Evolutionary conservation across 2,329 filamentous ascomycete species (phyloP).

Genomic region (Monosporascus sp.): DNA sequence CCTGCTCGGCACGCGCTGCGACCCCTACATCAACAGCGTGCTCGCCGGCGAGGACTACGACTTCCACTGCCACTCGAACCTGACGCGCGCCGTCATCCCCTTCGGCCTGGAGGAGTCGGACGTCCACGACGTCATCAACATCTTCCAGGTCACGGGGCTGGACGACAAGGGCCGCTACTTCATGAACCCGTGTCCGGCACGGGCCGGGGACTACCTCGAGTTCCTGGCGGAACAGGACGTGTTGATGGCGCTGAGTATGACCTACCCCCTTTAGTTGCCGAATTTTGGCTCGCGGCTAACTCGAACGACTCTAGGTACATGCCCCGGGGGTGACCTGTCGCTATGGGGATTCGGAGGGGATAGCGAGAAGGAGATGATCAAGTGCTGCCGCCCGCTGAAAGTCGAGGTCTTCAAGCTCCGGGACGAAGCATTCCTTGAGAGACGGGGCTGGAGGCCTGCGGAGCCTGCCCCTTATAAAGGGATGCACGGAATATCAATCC

Average conservation of each 20-base stretch:
- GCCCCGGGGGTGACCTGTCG: slow-evolving; percentile 75
- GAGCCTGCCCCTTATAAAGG: slow-evolving; percentile 57
- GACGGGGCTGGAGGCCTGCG: slow-evolving; percentile 56
- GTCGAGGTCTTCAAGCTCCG: slow-evolving; percentile 66
- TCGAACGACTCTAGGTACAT: slow-evolving; percentile 51
- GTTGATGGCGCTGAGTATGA: slow-evolving; percentile 51
- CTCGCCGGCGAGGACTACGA: slow-evolving; percentile 56
- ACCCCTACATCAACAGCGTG: slow-evolving; percentile 75
- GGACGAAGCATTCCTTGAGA: slow-evolving; percentile 44
- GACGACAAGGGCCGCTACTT: slow-evolving; percentile 69
- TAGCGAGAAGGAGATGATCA: slow-evolving; percentile 62
- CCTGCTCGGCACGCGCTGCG: slow-evolving; percentile 74
- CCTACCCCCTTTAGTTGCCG: neutral
- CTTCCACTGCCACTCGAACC: slow-evolving; percentile 80
- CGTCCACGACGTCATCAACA: slow-evolving; percentile 79
- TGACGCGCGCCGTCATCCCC: slow-evolving; percentile 65
- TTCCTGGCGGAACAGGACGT: slow-evolving; percentile 78
- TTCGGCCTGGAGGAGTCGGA: slow-evolving; percentile 66
- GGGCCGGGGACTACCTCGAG: slow-evolving; percentile 57
- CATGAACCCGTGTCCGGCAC: slow-evolving; percentile 60
- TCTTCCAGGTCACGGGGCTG: slow-evolving; percentile 79
- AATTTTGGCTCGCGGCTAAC: slow-evolving; percentile 33
- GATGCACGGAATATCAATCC: slow-evolving; percentile 54
- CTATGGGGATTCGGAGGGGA: slow-evolving; percentile 73
- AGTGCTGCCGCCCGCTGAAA: slow-evolving; percentile 66